Conservation (phyloP, 2,329 filamentous ascomycete species). For the Dothideomycetidae sp. region DNA sequence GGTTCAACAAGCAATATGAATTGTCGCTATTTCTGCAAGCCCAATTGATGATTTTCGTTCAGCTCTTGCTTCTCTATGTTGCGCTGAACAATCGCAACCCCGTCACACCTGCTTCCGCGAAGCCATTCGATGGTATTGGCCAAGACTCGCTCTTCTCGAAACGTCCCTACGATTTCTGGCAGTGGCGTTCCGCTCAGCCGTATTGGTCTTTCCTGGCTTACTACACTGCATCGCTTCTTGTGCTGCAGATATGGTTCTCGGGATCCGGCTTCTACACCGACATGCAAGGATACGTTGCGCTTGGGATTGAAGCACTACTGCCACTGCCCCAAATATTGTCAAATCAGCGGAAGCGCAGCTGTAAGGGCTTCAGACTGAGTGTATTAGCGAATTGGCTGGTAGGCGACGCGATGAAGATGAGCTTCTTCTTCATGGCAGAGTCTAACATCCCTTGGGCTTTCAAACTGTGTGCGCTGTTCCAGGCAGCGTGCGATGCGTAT, state of each 20-base stretch:
- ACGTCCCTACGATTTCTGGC: conserved; percentile 69
- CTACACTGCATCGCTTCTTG: conserved; percentile 46
- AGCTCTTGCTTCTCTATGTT: conserved; percentile 45
- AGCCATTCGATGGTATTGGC: conserved; percentile 45
- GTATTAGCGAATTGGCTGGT: conserved; percentile 65
- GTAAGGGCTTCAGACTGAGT: conserved; percentile 62
- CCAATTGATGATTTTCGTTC: conserved; percentile 44
- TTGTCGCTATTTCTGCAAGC: conserved; percentile 45
- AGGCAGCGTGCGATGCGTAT: conserved; percentile 60
- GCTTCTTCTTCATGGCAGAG: conserved; percentile 59
- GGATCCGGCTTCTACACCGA: conserved; percentile 47
- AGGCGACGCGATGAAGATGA: conserved; percentile 73
- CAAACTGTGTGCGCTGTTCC: conserved; percentile 70
- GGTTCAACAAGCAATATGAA: conserved; percentile 49
- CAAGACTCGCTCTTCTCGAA: conserved; percentile 14
- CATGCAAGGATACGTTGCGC: conserved; percentile 58
- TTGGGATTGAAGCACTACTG: conserved; percentile 67
- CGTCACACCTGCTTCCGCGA: conserved; percentile 22
- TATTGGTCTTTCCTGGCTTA: conserved; percentile 70
- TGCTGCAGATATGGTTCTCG: conserved; percentile 53
- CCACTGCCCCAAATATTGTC: conserved; percentile 65
- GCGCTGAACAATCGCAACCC: conserved; percentile 42
- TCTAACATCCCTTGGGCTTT: conserved; percentile 59
- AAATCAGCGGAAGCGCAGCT: conserved; percentile 54
- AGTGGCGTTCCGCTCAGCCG: conserved; percentile 60